phyloP scores from a whole-genome alignment of 202 grass and related monocot species.

The Dendrocalamus latiflorus region DNA sequence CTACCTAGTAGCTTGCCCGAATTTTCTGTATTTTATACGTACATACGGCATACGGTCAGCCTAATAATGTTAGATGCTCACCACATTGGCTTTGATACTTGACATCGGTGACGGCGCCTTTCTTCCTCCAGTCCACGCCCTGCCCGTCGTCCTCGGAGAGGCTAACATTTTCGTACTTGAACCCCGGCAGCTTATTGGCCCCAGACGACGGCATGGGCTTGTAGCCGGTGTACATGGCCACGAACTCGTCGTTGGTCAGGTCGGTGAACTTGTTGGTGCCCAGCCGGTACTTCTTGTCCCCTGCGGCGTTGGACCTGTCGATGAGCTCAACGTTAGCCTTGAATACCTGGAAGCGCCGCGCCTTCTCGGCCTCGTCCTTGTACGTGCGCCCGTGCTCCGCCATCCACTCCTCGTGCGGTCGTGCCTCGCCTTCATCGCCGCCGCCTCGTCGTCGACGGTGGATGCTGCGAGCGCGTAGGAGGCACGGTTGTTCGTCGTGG shows the following conservation, averaged over 20 bases:
- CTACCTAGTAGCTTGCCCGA: no score
- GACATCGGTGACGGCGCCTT: background rate
- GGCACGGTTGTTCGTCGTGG: background rate
- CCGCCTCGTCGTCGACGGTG: background rate
- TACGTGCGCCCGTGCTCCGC: constrained; percentile 29
- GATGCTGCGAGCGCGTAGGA: background rate
- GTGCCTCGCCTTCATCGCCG: background rate
- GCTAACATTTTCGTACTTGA: background rate
- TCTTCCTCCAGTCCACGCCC: constrained; percentile 9
- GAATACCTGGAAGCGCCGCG: constrained; percentile 16
- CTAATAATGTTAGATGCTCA: no score
- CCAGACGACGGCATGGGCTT: background rate
- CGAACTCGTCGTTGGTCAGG: constrained; percentile 27
- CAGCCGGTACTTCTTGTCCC: background rate
- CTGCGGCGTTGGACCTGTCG: constrained; percentile 14
- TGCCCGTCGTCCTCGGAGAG: background rate
- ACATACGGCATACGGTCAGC: no score
- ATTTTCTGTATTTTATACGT: no score
- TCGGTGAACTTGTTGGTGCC: constrained; percentile 27
- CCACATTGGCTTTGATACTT: background rate
- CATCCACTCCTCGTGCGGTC: constrained; percentile 20
- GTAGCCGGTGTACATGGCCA: background rate
- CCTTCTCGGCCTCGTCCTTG: constrained; percentile 31
- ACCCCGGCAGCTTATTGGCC: background rate
- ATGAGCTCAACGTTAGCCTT: constrained; percentile 19